Conservation (phyloP, 495 filamentous ascomycete genomes). For the Penicillium mononematosum region DNA sequence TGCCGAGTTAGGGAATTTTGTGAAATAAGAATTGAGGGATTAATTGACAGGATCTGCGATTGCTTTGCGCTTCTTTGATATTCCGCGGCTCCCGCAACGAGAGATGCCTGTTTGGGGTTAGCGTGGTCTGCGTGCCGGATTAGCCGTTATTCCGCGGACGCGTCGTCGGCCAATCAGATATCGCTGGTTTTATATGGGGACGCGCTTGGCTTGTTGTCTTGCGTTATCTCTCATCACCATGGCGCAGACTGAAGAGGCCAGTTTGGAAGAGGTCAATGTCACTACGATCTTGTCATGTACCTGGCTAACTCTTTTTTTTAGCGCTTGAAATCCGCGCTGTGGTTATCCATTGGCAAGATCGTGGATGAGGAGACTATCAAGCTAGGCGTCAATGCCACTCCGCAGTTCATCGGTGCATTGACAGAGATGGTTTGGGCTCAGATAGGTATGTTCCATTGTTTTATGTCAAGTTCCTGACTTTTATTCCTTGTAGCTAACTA, state of each 20-base stretch:
- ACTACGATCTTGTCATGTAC: neutral
- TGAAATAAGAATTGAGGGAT: conserved; percentile 4
- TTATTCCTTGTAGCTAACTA: conserved; percentile 13
- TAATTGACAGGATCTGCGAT: conserved; percentile 10
- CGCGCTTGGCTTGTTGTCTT: conserved; percentile 18
- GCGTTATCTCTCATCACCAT: conserved; percentile 20
- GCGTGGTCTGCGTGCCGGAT: conserved; percentile 9
- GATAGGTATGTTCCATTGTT: conserved; percentile 58
- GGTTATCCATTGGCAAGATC: conserved; percentile 84
- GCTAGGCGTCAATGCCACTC: conserved; percentile 80
- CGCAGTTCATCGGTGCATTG: conserved; percentile 90
- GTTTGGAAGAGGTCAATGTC: conserved; percentile 40
- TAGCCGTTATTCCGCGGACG: conserved; percentile 20
- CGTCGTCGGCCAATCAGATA: conserved; percentile 27
- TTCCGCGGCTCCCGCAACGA: conserved; percentile 15
- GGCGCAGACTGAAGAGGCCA: conserved; percentile 40
- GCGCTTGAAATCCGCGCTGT: conserved; percentile 92
- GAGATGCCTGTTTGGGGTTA: neutral
- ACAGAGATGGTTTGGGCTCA: conserved; percentile 91
- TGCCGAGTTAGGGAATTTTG: neutral
- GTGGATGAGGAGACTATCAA: conserved; percentile 81
- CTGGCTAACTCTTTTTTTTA: conserved; percentile 28
- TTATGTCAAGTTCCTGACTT: conserved; percentile 11
- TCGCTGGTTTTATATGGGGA: conserved; percentile 12
- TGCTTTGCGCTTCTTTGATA: conserved; percentile 15